Percentiles rank a stretch among this genome's conserved stretches.
Conservation (phyloP, 768 basidiomycete species). For the Mycena floridula region DNA sequence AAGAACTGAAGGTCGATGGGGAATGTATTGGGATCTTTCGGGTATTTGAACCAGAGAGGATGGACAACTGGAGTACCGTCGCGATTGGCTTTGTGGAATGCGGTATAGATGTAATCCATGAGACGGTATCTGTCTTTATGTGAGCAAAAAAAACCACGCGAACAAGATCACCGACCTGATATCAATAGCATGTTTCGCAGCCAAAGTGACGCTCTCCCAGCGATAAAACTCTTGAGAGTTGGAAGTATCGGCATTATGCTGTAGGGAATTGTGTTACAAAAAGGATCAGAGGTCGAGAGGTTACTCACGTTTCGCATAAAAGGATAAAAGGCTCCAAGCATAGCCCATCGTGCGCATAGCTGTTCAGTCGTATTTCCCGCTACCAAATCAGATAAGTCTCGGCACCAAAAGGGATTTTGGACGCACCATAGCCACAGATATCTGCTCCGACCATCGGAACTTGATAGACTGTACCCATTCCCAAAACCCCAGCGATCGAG, state of each 20-base stretch:
- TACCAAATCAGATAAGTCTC: slow-evolving; percentile 11
- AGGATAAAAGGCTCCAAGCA: slow-evolving; percentile 70
- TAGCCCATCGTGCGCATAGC: slow-evolving; percentile 72
- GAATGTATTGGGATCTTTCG: slow-evolving; percentile 53
- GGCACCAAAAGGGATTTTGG: background rate
- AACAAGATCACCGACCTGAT: slow-evolving; percentile 41
- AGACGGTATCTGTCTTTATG: slow-evolving; percentile 46
- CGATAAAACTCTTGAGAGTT: slow-evolving; percentile 65
- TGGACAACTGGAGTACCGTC: slow-evolving; percentile 63
- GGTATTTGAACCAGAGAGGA: slow-evolving; percentile 64
- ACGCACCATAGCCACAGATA: slow-evolving; percentile 60
- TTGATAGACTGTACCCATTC: slow-evolving; percentile 60
- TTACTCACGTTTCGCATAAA: slow-evolving; percentile 69
- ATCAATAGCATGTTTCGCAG: slow-evolving; percentile 53
- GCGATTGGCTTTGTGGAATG: slow-evolving; percentile 50
- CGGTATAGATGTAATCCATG: slow-evolving; percentile 67
- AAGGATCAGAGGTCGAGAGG: background rate
- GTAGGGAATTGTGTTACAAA: background rate
- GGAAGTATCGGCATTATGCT: slow-evolving; percentile 51
- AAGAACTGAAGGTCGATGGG: slow-evolving; percentile 64
- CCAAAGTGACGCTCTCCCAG: slow-evolving; percentile 51
- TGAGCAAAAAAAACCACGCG: background rate
- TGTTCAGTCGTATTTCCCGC: slow-evolving; percentile 59
- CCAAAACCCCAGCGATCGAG: slow-evolving; percentile 60
- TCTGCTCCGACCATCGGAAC: slow-evolving; percentile 76